These are phyloP conservation scores for Ophioceras dolichostomum DNA, from an alignment of 2,329 filamentous ascomycete genomes.

Conservation along the genomic window DNA sequence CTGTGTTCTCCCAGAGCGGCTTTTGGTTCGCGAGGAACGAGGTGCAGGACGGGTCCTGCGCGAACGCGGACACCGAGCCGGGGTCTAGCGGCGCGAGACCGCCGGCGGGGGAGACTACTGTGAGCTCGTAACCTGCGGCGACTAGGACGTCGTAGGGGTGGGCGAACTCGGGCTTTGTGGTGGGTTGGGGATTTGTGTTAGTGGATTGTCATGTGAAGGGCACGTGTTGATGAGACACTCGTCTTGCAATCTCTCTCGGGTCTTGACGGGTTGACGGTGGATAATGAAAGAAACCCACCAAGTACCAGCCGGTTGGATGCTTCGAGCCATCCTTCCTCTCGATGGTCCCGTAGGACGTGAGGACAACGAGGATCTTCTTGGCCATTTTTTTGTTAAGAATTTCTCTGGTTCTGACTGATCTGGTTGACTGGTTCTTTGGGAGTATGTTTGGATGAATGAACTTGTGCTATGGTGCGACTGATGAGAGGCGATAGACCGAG, in stretches of 20 bases:
- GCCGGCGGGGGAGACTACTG: slow-evolving; percentile 49
- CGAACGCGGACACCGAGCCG: slow-evolving; percentile 39
- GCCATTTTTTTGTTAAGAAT: slow-evolving; percentile 6
- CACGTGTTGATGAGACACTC: not conserved
- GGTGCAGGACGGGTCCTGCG: slow-evolving; percentile 36
- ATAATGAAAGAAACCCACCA: slow-evolving; percentile 28
- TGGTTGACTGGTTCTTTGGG: not conserved
- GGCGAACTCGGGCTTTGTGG: slow-evolving; percentile 43
- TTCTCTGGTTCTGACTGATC: not conserved
- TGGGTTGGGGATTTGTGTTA: not conserved
- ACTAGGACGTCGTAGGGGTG: slow-evolving; percentile 49
- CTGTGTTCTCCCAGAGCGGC: slow-evolving; percentile 51
- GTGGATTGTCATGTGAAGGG: not conserved
- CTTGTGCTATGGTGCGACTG: no score
- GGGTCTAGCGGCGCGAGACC: slow-evolving; percentile 51
- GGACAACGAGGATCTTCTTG: slow-evolving; percentile 54
- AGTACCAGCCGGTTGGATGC: slow-evolving; percentile 57
- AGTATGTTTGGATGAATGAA: not conserved
- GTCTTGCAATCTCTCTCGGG: not conserved
- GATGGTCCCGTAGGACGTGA: slow-evolving; percentile 48
- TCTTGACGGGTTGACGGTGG: not conserved
- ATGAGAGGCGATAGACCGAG: no score
- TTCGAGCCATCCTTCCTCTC: slow-evolving; percentile 19
- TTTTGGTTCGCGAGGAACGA: slow-evolving; percentile 44
- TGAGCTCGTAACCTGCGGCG: slow-evolving; percentile 36